Percentiles rank a stretch among this genome's conserved stretches.
These are phyloP conservation scores for Cardiosporidium cionae DNA, from an alignment of 169 alveolate species.

Conservation along the genomic window DNA sequence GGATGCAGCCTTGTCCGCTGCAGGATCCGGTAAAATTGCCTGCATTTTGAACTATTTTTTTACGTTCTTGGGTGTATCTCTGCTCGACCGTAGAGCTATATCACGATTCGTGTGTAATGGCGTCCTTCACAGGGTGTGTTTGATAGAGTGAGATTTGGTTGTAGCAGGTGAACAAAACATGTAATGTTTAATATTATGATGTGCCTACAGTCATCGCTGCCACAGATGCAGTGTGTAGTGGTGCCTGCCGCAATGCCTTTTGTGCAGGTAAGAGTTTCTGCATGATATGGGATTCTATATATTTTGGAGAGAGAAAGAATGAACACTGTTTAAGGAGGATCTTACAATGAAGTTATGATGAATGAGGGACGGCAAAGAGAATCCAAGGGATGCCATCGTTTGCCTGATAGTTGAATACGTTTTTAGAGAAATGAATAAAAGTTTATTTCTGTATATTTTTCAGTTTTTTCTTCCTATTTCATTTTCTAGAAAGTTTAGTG, in stretches of 20 bases:
- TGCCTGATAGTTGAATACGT: not conserved
- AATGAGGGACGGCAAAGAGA: not conserved
- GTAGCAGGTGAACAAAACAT: too few species aligned
- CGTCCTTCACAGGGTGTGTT: too few species aligned
- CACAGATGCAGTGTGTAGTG: constrained; percentile 77
- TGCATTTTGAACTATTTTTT: too few species aligned
- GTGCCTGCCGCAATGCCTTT: constrained; percentile 53
- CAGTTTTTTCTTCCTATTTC: not conserved
- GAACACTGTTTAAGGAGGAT: not conserved
- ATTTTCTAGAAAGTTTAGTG: not conserved
- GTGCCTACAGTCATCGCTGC: constrained; percentile 85
- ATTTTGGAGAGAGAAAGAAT: not conserved
- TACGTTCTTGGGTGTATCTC: too few species aligned
- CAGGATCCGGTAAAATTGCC: too few species aligned
- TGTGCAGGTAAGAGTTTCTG: constrained; percentile 52
- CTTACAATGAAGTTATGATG: not conserved
- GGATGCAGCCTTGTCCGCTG: constrained; percentile 79
- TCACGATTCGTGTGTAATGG: too few species aligned
- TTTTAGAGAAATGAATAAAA: not conserved
- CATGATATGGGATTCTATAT: not conserved
- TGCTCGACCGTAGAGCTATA: too few species aligned
- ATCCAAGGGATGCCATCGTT: not conserved
- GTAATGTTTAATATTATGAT: too few species aligned
- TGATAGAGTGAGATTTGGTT: too few species aligned
- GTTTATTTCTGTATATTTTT: not conserved